Evolutionary conservation across 1,139 yeast genomes (phyloP).

Genomic region (Debaryomyces sp.): DNA sequence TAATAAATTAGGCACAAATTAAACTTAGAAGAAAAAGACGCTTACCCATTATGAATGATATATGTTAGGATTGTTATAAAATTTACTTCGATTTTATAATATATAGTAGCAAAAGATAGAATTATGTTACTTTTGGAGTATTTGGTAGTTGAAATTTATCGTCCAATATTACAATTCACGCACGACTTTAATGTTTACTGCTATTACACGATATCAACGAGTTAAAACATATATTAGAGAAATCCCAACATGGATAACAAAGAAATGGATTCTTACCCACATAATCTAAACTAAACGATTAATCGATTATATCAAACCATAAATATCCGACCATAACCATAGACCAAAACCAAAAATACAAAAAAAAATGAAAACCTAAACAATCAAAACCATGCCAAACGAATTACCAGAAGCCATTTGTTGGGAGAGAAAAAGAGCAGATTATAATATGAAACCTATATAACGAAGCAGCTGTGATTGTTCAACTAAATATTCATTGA

Average conservation of each 20-base stretch:
- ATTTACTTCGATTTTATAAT: background rate
- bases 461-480: background rate
- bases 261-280: background rate
- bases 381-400: background rate
- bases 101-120: background rate
- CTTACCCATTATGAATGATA: slow-evolving; percentile 11
- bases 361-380: background rate
- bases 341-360: background rate
- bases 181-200: slow-evolving; percentile 3
- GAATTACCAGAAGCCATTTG: background rate
- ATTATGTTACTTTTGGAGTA: background rate
- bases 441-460: background rate
- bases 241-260: slow-evolving; percentile 1
- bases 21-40: background rate
- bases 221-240: slow-evolving; percentile 6
- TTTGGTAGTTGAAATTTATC: slow-evolving; percentile 4
- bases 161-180: slow-evolving; percentile 4
- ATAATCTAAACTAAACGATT: background rate
- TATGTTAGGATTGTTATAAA: slow-evolving; percentile 1
- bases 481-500: background rate
- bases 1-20: background rate
- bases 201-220: background rate
- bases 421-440: background rate
- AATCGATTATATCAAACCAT: background rate
- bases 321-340: slow-evolving; percentile 1